These are phyloP conservation scores for Omphalotus guepiniiformis DNA, from an alignment of 768 basidiomycete species.

Conservation along the genomic window DNA sequence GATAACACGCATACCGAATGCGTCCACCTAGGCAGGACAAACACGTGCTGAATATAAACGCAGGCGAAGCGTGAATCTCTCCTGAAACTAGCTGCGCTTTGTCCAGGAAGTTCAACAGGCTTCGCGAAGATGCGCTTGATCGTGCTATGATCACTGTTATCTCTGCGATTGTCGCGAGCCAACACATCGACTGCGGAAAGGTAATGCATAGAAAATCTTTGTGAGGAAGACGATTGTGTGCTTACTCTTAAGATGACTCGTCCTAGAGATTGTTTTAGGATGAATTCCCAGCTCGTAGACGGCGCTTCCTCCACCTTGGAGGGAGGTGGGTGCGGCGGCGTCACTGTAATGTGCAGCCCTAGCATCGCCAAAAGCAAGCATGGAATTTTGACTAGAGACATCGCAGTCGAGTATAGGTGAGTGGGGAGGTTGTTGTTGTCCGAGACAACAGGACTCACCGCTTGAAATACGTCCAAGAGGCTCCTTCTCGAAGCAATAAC, in stretches of 20 bases:
- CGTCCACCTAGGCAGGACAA: slow-evolving; percentile 36
- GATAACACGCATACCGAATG: slow-evolving; percentile 39
- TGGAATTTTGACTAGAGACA: slow-evolving; percentile 36
- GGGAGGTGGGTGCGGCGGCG: slow-evolving; percentile 43
- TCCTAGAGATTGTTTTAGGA: slow-evolving; percentile 31
- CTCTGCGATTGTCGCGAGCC: slow-evolving; percentile 35
- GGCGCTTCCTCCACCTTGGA: slow-evolving; percentile 26
- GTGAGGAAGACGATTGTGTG: neutral
- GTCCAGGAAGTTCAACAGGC: slow-evolving; percentile 14
- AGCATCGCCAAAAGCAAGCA: slow-evolving; percentile 38
- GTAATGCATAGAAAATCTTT: slow-evolving; percentile 3
- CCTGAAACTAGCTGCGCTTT: neutral
- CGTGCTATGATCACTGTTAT: slow-evolving; percentile 30
- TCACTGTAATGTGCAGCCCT: slow-evolving; percentile 40
- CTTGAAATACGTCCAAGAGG: no score
- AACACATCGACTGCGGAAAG: slow-evolving; percentile 29
- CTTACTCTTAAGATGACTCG: slow-evolving; percentile 33
- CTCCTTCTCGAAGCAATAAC: no score
- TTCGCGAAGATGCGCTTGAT: slow-evolving; percentile 25
- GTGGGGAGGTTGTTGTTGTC: slow-evolving; percentile 9
- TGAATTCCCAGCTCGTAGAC: slow-evolving; percentile 31
- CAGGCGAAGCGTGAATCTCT: neutral
- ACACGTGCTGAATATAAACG: slow-evolving; percentile 30
- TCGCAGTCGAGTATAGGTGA: slow-evolving; percentile 10
- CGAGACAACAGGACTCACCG: no score